A percentile compares a stretch with the other conserved stretches of the same genome.
Conservation (phyloP, 2,329 filamentous ascomycete genomes). For the Neospermospora avenae region DNA sequence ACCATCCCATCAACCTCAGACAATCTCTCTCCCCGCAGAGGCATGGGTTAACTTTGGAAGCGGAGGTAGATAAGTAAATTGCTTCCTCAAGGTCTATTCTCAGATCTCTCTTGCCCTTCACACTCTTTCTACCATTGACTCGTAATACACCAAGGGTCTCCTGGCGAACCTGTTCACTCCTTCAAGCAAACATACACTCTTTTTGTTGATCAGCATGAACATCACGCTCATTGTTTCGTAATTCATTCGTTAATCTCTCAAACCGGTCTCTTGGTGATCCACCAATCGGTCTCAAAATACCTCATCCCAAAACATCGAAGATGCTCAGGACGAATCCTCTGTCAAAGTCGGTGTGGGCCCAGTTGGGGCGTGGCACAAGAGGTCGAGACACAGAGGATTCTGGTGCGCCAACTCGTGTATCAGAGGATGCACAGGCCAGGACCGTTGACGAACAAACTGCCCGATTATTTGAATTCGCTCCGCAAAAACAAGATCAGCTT, state of each 20-base stretch:
- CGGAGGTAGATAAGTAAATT: constrained; percentile 25
- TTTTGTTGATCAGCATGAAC: constrained; percentile 24
- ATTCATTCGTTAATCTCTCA: neutral
- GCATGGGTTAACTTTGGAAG: constrained; percentile 16
- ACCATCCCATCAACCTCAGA: constrained; percentile 52
- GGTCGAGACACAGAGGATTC: constrained; percentile 29
- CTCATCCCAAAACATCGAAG: constrained; percentile 2
- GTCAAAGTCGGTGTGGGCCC: constrained; percentile 23
- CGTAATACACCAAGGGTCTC: constrained; percentile 26
- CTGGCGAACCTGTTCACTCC: constrained; percentile 35
- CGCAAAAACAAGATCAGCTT: constrained; percentile 20
- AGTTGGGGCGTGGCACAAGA: constrained; percentile 20
- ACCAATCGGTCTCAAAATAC: constrained; percentile 20
- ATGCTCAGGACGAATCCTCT: constrained; percentile 25
- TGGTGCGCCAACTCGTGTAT: constrained; percentile 31
- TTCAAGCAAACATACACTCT: constrained; percentile 18
- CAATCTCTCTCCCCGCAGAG: constrained; percentile 26
- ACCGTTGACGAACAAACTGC: constrained; percentile 15
- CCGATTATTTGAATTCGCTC: constrained; percentile 23
- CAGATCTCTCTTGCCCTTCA: constrained; percentile 9
- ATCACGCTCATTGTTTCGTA: constrained; percentile 8
- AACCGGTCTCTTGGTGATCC: constrained; percentile 4
- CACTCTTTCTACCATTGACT: constrained; percentile 9
- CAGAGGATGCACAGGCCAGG: constrained; percentile 32
- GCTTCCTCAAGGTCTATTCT: constrained; percentile 22